phyloP scores from a whole-genome alignment of 176 grass and related monocot species.

The Oryza punctata region DNA sequence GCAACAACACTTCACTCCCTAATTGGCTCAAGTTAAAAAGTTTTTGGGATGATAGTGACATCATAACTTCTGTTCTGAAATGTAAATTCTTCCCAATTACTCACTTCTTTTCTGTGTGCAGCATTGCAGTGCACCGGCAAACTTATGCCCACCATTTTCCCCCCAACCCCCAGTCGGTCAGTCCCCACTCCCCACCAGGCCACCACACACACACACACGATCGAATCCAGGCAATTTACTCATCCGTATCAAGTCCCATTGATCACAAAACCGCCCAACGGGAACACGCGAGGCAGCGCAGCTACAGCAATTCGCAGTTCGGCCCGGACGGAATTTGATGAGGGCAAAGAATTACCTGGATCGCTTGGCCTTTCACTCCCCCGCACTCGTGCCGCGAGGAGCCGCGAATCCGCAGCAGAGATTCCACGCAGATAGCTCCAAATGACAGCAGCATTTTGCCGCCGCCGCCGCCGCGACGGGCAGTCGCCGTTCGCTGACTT shows the following conservation, averaged over 20 bases:
- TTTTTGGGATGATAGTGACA: background rate
- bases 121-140: background rate
- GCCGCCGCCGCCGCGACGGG: background rate
- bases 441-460: background rate
- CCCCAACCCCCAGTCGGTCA: no score
- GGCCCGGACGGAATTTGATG: background rate
- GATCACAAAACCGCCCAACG: background rate
- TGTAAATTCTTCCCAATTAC: background rate
- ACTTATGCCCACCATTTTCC: no score
- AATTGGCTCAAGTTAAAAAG: background rate
- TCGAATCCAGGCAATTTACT: background rate
- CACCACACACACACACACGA: background rate
- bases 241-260: background rate
- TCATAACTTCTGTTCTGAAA: background rate
- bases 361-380: background rate
- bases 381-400: background rate
- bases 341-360: constrained; percentile 3
- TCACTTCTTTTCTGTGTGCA: background rate
- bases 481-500: background rate
- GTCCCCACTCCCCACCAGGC: background rate
- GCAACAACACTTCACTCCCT: background rate
- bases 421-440: background rate
- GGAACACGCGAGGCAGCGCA: background rate
- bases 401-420: background rate
- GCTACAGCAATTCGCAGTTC: background rate